A percentile compares a stretch with the other conserved stretches of the same genome.
phyloP scores from a whole-genome alignment of 2,329 filamentous ascomycete species.

The Tolypocladium album region DNA sequence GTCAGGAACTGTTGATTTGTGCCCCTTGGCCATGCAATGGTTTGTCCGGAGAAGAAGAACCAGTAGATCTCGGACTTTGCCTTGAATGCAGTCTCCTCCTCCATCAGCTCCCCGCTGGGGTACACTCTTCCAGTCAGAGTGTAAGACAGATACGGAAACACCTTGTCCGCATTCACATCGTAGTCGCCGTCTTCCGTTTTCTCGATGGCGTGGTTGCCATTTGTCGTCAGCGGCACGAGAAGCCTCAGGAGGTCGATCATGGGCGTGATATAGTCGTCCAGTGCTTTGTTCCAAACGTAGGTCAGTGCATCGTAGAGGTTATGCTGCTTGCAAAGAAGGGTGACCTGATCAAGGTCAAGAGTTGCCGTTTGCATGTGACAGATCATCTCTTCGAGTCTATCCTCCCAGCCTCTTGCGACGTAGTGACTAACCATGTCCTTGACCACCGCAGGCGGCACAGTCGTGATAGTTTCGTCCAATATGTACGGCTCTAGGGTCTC shows the following conservation, averaged over 20 bases:
- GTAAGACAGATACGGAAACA: constrained; percentile 92
- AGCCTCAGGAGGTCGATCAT: constrained; percentile 72
- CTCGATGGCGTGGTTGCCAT: constrained; percentile 40
- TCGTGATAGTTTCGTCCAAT: constrained; percentile 61
- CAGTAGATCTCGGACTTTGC: constrained; percentile 88
- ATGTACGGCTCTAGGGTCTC: constrained; percentile 85
- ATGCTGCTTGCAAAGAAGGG: constrained; percentile 80
- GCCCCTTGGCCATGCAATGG: constrained; percentile 61
- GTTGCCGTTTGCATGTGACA: constrained; percentile 85
- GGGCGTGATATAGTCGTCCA: constrained; percentile 84
- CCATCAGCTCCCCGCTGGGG: constrained; percentile 68
- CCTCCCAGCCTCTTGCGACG: constrained; percentile 62
- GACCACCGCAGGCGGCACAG: constrained; percentile 71
- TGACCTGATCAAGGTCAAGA: constrained; percentile 90
- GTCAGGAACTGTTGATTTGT: constrained; percentile 51
- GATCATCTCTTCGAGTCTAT: constrained; percentile 82
- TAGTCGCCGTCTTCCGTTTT: constrained; percentile 51
- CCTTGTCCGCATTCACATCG: constrained; percentile 68
- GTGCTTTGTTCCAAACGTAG: constrained; percentile 91
- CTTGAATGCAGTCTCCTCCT: constrained; percentile 58
- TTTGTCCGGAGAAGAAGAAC: constrained; percentile 83
- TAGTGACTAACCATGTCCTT: constrained; percentile 81
- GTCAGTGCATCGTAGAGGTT: constrained; percentile 89
- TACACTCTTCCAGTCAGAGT: constrained; percentile 84
- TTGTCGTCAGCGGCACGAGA: constrained; percentile 47